These are phyloP conservation scores for Diutina ranongensis DNA, from an alignment of 1,139 yeast genomes.

Conservation along the genomic window DNA sequence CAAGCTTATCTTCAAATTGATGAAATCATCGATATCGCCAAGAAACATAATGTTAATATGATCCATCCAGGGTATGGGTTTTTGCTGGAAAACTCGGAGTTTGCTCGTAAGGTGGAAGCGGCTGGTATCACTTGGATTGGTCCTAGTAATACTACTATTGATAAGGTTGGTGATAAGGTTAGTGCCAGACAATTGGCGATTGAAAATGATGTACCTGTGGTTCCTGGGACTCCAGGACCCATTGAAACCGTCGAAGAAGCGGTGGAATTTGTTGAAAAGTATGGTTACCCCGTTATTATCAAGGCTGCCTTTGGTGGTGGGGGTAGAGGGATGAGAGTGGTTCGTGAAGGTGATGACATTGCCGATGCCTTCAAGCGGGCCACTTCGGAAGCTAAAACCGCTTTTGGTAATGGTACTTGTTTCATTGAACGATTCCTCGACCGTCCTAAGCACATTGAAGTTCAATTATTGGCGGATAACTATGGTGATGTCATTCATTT, in stretches of 20 bases:
- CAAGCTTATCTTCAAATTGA: constrained; percentile 95
- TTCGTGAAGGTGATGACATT: constrained; percentile 89
- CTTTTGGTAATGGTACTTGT: constrained; percentile 97
- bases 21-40: constrained; percentile 86
- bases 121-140: constrained; percentile 96
- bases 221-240: constrained; percentile 98
- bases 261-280: constrained; percentile 56
- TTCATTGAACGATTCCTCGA: constrained; percentile 92
- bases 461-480: constrained; percentile 87
- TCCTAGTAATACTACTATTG: constrained; percentile 80
- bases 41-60: constrained; percentile 81
- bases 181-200: constrained; percentile 84
- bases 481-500: constrained; percentile 93
- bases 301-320: constrained; percentile 99
- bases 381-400: constrained; percentile 83
- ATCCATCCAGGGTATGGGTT: constrained; percentile 99
- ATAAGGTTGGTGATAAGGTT: constrained; percentile 96
- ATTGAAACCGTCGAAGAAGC: constrained; percentile 78
- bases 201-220: constrained; percentile 77
- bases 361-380: constrained; percentile 92
- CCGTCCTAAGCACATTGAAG: constrained; percentile 96
- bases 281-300: constrained; percentile 94
- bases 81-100: constrained; percentile 86
- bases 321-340: constrained; percentile 99
- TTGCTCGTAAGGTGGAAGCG: constrained; percentile 84